Evolutionary conservation across 2,329 filamentous ascomycete genomes (phyloP), one percentile per base, ranked within the genome.

Genomic region (Penicillium thymicola): DNA sequence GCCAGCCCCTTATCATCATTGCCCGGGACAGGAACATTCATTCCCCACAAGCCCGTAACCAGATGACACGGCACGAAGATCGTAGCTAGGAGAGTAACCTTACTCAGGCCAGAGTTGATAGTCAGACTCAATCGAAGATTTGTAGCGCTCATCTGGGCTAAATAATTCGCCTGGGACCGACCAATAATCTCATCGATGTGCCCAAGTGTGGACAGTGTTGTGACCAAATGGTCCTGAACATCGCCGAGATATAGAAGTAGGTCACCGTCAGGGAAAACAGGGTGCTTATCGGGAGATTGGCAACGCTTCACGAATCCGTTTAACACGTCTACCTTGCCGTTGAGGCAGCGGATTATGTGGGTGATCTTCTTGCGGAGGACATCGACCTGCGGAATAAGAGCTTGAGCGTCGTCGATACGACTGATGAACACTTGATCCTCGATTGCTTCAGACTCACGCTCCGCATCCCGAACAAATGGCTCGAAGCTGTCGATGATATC

Each of bases 131-230:
- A 85, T 1, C 88, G 85, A 66, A 96, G 91, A 75, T 89, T 92
- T 71, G 94, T 90, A 65, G 97, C 92, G 34, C 88, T 93, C 57
- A 97, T 84, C 70, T 97, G 94, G 0, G 93, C 93, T 30, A 97
- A 82, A 71, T 97, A 97, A 72, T 97, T 97, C 76, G 88, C 89
- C 79, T 97, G 93, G 2, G 89, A 88, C 23, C 94, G 88, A 16
- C 89, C 90, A 37, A 97, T 82, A 80, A 99, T 97, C 81, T 97
- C 97, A 73, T 99, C 94, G 65, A 96, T 96, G 70, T 97, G 93
- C 0, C 85, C 84, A 60, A 99, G 77, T 73, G 94, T 97, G 64
- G 89, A 92, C 82, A 95, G 92, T 88, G 97, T 97, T 23, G 94
- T 99, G 49, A 97, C 89, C 42, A 97, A 91, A 81, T 99, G 94